A percentile compares a stretch with the other conserved stretches of the same genome.
phyloP scores from a whole-genome alignment of 2,329 filamentous ascomycete genomes.

The Aspergillus sp. region DNA sequence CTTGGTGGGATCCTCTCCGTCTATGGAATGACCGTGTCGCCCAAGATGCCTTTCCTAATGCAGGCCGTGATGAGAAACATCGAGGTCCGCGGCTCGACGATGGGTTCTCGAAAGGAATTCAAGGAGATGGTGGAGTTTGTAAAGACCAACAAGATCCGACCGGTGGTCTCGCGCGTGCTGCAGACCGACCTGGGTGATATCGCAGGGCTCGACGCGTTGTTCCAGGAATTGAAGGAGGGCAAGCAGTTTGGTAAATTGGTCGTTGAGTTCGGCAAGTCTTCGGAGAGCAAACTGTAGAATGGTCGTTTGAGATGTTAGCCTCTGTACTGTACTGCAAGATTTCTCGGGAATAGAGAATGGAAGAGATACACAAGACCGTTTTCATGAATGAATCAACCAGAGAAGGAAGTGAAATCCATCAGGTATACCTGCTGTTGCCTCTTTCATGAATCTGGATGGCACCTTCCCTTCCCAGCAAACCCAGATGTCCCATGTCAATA shows the following conservation, averaged over 20 bases:
- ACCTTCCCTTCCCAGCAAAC: not conserved
- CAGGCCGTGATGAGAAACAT: conserved; percentile 80
- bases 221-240: conserved; percentile 82
- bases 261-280: conserved; percentile 60
- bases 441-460: not conserved
- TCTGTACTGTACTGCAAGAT: not conserved
- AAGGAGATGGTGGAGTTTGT: conserved; percentile 88
- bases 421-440: not conserved
- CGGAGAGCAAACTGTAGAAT: conserved; percentile 40
- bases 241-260: conserved; percentile 93
- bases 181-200: conserved; percentile 69
- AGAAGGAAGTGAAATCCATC: not conserved
- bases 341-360: not conserved
- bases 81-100: conserved; percentile 81
- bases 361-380: not conserved
- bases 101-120: conserved; percentile 90
- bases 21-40: conserved; percentile 88
- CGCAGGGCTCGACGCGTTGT: conserved; percentile 75
- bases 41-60: conserved; percentile 87
- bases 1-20: conserved; percentile 77
- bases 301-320: conserved; percentile 1
- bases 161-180: conserved; percentile 73
- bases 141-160: conserved; percentile 67
- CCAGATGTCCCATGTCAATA: not conserved
- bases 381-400: not conserved